Conservation (phyloP, 805 yeast genomes). For the Saccharomycopsis fodiens region DNA sequence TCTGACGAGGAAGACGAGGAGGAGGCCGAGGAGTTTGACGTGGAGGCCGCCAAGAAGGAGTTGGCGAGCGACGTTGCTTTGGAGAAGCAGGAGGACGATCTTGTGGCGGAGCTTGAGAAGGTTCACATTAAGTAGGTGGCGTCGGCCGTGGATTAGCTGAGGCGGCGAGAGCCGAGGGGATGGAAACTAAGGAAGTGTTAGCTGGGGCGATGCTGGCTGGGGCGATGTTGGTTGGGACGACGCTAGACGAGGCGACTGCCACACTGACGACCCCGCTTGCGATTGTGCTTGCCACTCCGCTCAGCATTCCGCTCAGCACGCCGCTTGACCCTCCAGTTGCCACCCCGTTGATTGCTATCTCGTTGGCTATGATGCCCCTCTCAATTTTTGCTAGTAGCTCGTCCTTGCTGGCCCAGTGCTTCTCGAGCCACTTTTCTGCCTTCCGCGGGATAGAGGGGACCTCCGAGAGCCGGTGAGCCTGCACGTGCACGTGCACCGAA, state of each 20-base stretch:
- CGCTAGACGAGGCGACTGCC: too few relatives aligned
- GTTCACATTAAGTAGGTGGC: conserved; percentile 32
- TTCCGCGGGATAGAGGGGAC: conserved; percentile 47
- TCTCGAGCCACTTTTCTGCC: conserved; percentile 71
- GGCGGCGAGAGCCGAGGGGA: too few relatives aligned
- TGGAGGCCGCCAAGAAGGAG: conserved; percentile 34
- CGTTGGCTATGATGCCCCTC: too few relatives aligned
- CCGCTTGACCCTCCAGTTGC: too few relatives aligned
- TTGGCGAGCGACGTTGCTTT: conserved; percentile 33
- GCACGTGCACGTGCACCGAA: conserved; percentile 40
- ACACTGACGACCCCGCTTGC: too few relatives aligned
- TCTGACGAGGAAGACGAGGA: conserved; percentile 34
- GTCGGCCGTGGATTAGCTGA: too few relatives aligned
- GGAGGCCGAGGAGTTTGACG: conserved; percentile 34
- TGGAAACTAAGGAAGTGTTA: too few relatives aligned
- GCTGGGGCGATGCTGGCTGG: too few relatives aligned
- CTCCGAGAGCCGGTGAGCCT: conserved; percentile 36
- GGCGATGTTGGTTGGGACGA: too few relatives aligned
- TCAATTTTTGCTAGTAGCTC: too few relatives aligned
- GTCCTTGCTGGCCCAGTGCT: conserved; percentile 69
- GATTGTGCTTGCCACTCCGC: too few relatives aligned
- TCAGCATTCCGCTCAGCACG: conserved; percentile 34
- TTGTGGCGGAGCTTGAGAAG: conserved; percentile 53
- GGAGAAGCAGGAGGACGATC: conserved; percentile 35
- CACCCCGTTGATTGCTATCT: too few relatives aligned